Evolutionary conservation across 148 eudicot genomes (phyloP).

Genomic region (Selenicereus undatus): DNA sequence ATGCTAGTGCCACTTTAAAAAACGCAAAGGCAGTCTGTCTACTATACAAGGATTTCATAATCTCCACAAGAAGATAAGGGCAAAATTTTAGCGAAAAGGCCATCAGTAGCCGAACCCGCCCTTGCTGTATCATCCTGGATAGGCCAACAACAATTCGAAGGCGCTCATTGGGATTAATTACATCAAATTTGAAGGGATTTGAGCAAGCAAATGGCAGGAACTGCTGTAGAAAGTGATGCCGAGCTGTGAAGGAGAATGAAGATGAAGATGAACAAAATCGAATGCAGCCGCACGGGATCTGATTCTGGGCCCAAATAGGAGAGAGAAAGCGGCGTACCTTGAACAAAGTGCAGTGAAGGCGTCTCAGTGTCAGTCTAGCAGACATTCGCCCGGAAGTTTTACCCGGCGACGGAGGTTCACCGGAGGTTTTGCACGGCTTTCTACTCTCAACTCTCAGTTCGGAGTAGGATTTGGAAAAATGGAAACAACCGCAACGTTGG

Average conservation of each 20-base stretch:
- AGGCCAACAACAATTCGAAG: slow-evolving; percentile 51
- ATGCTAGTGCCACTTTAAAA: slow-evolving; percentile 54
- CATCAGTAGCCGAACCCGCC: slow-evolving; percentile 31
- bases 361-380: slow-evolving; percentile 22
- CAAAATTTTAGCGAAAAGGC: slow-evolving; percentile 52
- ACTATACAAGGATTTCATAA: slow-evolving; percentile 48
- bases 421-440: background rate
- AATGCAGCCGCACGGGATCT: slow-evolving; percentile 16
- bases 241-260: slow-evolving; percentile 10
- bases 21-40: slow-evolving; percentile 51
- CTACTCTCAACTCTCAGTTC: too few relatives aligned
- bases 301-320: slow-evolving; percentile 16
- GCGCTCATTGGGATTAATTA: slow-evolving; percentile 57
- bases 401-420: slow-evolving; percentile 12
- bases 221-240: slow-evolving; percentile 45
- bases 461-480: too few relatives aligned
- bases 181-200: slow-evolving; percentile 24
- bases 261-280: slow-evolving; percentile 13
- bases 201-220: slow-evolving; percentile 42
- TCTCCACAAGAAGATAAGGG: slow-evolving; percentile 55
- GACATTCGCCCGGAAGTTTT: slow-evolving; percentile 42
- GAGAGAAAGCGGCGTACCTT: slow-evolving; percentile 40
- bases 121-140: slow-evolving; percentile 43
- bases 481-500: too few relatives aligned
- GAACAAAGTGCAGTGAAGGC: slow-evolving; percentile 26